phyloP scores from a whole-genome alignment of 768 basidiomycete genomes.

The Paxillus rubicundulus region DNA sequence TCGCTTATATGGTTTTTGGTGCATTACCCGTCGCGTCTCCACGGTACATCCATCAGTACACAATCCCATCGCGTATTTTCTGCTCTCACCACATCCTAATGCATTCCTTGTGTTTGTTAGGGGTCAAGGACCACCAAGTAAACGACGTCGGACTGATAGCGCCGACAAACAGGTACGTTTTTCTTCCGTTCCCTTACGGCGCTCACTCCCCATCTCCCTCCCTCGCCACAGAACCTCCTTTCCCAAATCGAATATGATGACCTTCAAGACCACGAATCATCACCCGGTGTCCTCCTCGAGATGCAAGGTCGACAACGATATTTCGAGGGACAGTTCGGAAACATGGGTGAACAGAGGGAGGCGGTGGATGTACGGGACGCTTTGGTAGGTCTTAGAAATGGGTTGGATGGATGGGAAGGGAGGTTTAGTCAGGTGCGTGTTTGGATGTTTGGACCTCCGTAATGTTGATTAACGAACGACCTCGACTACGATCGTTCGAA shows the following conservation, averaged over 20 bases:
- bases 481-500: background rate
- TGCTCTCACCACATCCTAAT: background rate
- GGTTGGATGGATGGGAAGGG: conserved; percentile 55
- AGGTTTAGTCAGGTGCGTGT: conserved; percentile 54
- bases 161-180: conserved; percentile 42
- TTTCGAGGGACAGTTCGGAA: conserved; percentile 65
- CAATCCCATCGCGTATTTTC: too few species aligned
- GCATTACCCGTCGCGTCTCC: background rate
- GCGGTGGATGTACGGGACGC: conserved; percentile 47
- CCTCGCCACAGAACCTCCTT: conserved; percentile 31
- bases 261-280: conserved; percentile 64
- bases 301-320: conserved; percentile 85
- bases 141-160: conserved; percentile 54
- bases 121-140: conserved; percentile 56
- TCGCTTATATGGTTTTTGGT: too few species aligned
- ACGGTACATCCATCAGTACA: background rate
- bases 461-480: background rate
- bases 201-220: background rate
- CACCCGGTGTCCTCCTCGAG: conserved; percentile 73
- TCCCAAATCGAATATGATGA: conserved; percentile 83
- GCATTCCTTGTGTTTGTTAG: conserved; percentile 24
- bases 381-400: conserved; percentile 45
- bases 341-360: conserved; percentile 20
- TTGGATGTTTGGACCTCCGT: too few species aligned
- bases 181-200: background rate